Base-by-base conservation (phyloP, 345 rosid genomes). In the Camelina sativa region DNA sequence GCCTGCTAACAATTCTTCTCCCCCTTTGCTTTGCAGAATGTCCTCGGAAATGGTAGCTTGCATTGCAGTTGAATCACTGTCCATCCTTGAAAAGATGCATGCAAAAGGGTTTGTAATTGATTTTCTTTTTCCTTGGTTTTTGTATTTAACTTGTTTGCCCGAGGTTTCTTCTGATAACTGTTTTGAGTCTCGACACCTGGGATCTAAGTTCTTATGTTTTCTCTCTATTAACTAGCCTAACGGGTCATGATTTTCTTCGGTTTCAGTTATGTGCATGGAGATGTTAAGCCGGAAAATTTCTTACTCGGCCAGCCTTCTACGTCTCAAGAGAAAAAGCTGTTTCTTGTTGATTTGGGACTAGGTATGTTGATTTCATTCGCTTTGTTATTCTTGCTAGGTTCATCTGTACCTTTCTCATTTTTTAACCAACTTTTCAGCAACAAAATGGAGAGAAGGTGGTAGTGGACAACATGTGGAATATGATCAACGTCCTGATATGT, bases 401-500 rank as follows among this genome's bases (percentile, higher is more conserved):
- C 35, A 71, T 47, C 17, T 77, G 23, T 69, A 56, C 72, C 66
- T 32, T 58, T 35, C 38, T 43, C 61, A 12, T 28, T 37, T 62
- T 7, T 62, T n/a, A 74, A 58, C 23, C 9, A 67, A 62, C 11
- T 25, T 75, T 79, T 73, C 88, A 96, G 99, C 99, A 65, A 89
- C 99, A 52, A 92, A 87, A 78, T 96, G 99, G 99, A 85, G 78
- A 79, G 96, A 96, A 79, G 70, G 84, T 75, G 76, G 88, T 44
- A 87, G 79, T 20, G 97, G 98, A 59, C 80, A 66, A 62, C 99
- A 96, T 83, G 96, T 92, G 73, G 97, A 89, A 22, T 96, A 96
- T 86, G 99, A 96, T 80, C 99, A 96, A 70, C 96, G 94, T 74
- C 99, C 99, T 57, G 99, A 96, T 84, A 88, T 96, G 88, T 96